Conservation (phyloP, 225 moss, liverwort and hornwort species). For the Polytrichum commune region DNA sequence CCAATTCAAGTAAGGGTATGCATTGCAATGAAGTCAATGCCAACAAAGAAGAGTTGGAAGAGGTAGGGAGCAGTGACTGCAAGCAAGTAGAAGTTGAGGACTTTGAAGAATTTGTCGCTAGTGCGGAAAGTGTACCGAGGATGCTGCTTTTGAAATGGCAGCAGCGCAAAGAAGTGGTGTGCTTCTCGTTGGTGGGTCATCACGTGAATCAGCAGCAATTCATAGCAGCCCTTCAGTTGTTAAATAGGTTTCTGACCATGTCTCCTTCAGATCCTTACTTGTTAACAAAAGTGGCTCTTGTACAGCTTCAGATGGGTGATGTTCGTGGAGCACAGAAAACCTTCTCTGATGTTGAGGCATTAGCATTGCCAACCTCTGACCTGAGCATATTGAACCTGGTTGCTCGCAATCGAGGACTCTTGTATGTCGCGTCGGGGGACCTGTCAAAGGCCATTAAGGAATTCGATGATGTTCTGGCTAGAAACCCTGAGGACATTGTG, state of each 20-base stretch:
- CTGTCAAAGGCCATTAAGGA: slow-evolving; percentile 73
- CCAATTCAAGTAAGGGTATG: too few species aligned
- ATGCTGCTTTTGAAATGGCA: slow-evolving; percentile 67
- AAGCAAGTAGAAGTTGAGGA: slow-evolving; percentile 31
- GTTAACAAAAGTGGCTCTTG: slow-evolving; percentile 67
- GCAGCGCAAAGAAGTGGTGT: slow-evolving; percentile 65
- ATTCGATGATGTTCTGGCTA: slow-evolving; percentile 69
- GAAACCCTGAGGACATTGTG: slow-evolving; percentile 72
- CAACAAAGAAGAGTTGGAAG: not conserved
- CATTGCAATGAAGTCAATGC: too few species aligned
- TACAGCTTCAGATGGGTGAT: slow-evolving; percentile 92
- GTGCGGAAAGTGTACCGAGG: slow-evolving; percentile 30
- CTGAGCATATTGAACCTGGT: slow-evolving; percentile 43
- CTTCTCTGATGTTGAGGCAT: slow-evolving; percentile 68
- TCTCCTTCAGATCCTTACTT: slow-evolving; percentile 66
- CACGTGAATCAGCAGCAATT: slow-evolving; percentile 86
- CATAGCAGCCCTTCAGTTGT: slow-evolving; percentile 68
- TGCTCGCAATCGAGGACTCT: slow-evolving; percentile 66
- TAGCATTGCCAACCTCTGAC: slow-evolving; percentile 46
- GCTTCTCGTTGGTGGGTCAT: slow-evolving; percentile 71
- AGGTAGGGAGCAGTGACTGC: not conserved
- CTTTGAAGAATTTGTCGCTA: slow-evolving; percentile 49
- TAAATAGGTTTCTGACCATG: slow-evolving; percentile 49
- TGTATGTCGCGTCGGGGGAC: slow-evolving; percentile 71
- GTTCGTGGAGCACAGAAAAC: slow-evolving; percentile 79